Evolutionary conservation across 148 eudicot species (phyloP).

Genomic region (Cornus kousa): DNA sequence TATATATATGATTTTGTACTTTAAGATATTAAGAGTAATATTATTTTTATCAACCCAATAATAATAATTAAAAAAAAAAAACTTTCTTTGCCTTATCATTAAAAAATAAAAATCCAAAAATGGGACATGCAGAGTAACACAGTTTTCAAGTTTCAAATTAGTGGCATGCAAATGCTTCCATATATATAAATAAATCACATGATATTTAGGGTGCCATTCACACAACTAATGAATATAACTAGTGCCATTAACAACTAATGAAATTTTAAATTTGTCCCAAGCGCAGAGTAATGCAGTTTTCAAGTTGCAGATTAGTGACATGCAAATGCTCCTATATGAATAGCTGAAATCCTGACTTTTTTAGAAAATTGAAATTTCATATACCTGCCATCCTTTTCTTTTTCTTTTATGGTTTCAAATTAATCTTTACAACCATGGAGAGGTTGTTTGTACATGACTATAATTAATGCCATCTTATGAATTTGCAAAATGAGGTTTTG

Average conservation of each 20-base stretch:
- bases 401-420: too few relatives aligned
- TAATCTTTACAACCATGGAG: not conserved
- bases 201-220: not conserved
- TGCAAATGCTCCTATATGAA: not conserved
- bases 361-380: not conserved
- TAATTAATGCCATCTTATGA: not conserved
- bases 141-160: too few relatives aligned
- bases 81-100: too few relatives aligned
- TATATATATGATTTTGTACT: too few relatives aligned
- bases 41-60: too few relatives aligned
- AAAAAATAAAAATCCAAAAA: too few relatives aligned
- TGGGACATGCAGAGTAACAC: too few relatives aligned
- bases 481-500: not conserved
- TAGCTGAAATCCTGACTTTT: not conserved
- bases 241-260: not conserved
- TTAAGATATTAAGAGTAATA: too few relatives aligned
- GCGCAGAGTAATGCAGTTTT: not conserved
- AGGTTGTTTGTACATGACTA: not conserved
- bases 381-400: not conserved
- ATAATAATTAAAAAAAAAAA: too few relatives aligned
- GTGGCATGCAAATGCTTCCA: too few relatives aligned
- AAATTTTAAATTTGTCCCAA: not conserved
- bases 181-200: not conserved
- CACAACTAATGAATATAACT: not conserved
- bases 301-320: not conserved